Conservation (phyloP, 1,284 basidiomycete species). For the Hemileia vastatrix region DNA sequence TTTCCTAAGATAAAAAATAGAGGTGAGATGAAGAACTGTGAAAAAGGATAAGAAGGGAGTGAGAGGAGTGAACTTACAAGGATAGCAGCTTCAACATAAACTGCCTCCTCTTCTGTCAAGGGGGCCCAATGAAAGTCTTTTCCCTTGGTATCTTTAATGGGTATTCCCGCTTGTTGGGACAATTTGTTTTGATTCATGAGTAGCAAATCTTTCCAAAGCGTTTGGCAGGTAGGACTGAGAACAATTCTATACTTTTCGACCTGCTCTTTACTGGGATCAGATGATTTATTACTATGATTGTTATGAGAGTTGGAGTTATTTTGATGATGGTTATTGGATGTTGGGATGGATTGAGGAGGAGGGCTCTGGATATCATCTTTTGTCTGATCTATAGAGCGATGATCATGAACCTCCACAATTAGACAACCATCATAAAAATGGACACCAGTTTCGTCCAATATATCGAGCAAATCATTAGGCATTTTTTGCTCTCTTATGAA, state of each 20-base stretch:
- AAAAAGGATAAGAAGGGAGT: background rate
- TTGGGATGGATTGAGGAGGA: background rate
- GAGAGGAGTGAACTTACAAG: slow-evolving; percentile 6
- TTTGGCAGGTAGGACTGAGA: slow-evolving; percentile 21
- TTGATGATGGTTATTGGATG: background rate
- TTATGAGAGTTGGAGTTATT: slow-evolving; percentile 1
- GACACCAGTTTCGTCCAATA: slow-evolving; percentile 14
- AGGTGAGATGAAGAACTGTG: background rate
- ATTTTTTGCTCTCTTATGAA: slow-evolving; percentile 20
- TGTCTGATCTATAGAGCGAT: slow-evolving; percentile 4
- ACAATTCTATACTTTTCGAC: slow-evolving; percentile 12
- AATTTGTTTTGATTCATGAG: slow-evolving; percentile 21
- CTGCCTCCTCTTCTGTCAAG: slow-evolving; percentile 17
- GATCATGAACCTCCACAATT: slow-evolving; percentile 24
- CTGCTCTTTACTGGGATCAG: slow-evolving; percentile 15
- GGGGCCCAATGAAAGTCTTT: slow-evolving; percentile 20
- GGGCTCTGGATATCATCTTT: background rate
- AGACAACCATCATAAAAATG: slow-evolving; percentile 22
- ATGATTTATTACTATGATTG: background rate
- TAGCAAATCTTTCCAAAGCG: slow-evolving; percentile 18
- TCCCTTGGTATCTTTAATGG: background rate
- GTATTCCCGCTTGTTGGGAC: background rate
- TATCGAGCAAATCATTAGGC: slow-evolving; percentile 20
- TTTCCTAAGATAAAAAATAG: background rate
- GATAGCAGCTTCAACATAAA: slow-evolving; percentile 18